Conservation (phyloP, 306 rosid genomes). For the Rosa persica region DNA sequence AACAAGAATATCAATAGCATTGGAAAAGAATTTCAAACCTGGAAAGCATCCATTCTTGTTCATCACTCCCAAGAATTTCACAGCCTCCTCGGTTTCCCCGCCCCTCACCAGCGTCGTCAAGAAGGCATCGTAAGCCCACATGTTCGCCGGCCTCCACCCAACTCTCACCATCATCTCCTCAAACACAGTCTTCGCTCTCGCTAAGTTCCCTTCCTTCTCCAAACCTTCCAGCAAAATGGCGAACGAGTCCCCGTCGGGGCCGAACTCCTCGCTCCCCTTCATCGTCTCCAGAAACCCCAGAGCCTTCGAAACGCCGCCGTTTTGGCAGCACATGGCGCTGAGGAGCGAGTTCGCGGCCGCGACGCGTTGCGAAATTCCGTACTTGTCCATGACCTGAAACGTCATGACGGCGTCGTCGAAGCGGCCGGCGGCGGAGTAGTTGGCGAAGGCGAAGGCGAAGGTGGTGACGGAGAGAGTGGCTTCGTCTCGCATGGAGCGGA, state of each 20-base stretch:
- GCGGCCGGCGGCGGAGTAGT: slow-evolving; percentile 52
- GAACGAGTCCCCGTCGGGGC: slow-evolving; percentile 53
- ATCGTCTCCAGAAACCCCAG: slow-evolving; percentile 46
- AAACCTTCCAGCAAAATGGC: slow-evolving; percentile 64
- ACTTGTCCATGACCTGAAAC: slow-evolving; percentile 63
- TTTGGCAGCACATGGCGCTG: slow-evolving; percentile 53
- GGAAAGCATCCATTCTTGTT: slow-evolving; percentile 57
- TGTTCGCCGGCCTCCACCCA: slow-evolving; percentile 52
- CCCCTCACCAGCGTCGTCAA: slow-evolving; percentile 50
- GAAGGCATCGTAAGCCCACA: slow-evolving; percentile 50
- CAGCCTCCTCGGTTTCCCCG: slow-evolving; percentile 37
- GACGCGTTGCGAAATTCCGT: slow-evolving; percentile 46
- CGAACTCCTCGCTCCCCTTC: slow-evolving; percentile 30
- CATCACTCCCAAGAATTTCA: slow-evolving; percentile 46
- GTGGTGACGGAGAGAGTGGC: slow-evolving; percentile 40
- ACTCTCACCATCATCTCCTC: slow-evolving; percentile 51
- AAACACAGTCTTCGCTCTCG: slow-evolving; percentile 45
- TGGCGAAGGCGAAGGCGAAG: slow-evolving; percentile 56
- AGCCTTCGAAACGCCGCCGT: slow-evolving; percentile 40
- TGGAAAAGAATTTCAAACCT: slow-evolving; percentile 60
- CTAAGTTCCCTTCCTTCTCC: slow-evolving; percentile 61
- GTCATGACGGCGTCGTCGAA: slow-evolving; percentile 60
- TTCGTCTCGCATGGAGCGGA: slow-evolving; percentile 66
- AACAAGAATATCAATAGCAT: slow-evolving; percentile 51
- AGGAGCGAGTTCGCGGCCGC: slow-evolving; percentile 58